Evolutionary conservation across 2,329 filamentous ascomycete species (phyloP).

Genomic region (Chalara sp.): DNA sequence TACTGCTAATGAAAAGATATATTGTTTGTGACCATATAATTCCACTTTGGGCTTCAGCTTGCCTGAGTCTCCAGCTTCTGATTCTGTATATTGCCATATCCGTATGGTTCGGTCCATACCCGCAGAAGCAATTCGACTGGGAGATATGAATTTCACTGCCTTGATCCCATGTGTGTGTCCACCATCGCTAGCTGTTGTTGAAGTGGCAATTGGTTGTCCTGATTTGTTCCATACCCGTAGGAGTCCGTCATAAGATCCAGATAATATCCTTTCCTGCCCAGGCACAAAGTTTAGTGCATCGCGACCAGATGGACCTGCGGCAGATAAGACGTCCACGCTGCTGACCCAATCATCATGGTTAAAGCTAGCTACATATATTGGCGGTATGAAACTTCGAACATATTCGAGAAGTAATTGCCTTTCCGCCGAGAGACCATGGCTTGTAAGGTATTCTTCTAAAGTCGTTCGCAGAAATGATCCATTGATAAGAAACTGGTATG

Average conservation of each 20-base stretch:
- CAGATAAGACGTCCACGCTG: constrained; percentile 73
- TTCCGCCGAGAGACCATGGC: constrained; percentile 83
- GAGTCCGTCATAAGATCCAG: constrained; percentile 87
- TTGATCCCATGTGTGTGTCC: constrained; percentile 75
- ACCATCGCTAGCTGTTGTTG: constrained; percentile 56
- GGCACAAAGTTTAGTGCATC: constrained; percentile 46
- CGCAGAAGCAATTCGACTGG: constrained; percentile 72
- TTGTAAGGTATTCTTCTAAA: constrained; percentile 81
- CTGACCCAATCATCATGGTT: constrained; percentile 98
- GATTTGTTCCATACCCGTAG: constrained; percentile 86
- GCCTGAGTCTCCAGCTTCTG: constrained; percentile 47
- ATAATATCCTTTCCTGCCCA: constrained; percentile 70
- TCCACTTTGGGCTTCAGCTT: constrained; percentile 67
- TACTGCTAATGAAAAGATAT: constrained; percentile 68
- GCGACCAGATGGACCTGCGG: constrained; percentile 51
- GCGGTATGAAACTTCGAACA: constrained; percentile 83
- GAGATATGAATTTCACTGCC: constrained; percentile 74
- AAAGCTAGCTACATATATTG: constrained; percentile 83
- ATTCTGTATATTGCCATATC: constrained; percentile 81
- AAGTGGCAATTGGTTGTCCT: constrained; percentile 76
- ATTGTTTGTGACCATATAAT: constrained; percentile 73
- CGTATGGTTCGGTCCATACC: constrained; percentile 80
- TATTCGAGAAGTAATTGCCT: constrained; percentile 86
- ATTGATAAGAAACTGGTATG: constrained; percentile 93
- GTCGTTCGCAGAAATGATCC: constrained; percentile 85